Base-by-base conservation (phyloP, 2,329 filamentous ascomycete species). In the Sphaerulina populicola region DNA sequence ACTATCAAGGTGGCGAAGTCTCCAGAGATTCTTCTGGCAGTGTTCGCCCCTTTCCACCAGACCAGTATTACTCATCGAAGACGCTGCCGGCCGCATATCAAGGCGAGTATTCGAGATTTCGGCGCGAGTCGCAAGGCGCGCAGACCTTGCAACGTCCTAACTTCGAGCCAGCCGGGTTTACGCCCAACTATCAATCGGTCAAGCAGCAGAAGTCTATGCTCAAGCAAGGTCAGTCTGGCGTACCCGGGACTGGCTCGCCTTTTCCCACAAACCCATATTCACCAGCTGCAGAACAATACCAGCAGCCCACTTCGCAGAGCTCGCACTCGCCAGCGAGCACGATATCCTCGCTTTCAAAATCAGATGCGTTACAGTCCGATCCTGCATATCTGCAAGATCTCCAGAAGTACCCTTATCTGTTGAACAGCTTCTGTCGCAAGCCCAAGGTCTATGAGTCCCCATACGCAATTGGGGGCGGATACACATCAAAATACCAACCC, bases 371-470 rank as follows among this genome's bases (percentile, higher is more conserved):
- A 56, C 58, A 68, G 60, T 60, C 66, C 31, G 64, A 62, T 14
- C 61, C 58, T 15, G 63, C 59, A 49, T 74, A 73, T 55, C 57
- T 74, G 57, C 61, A 65, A 59, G 69, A 72, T 55, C 59, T 74
- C 38, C 66, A 68, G 58, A 68, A 70, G 51, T 74, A 72, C 54
- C 72, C 72, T 9, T 74, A 74, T 57, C 64, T 74, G 31, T 66
- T 66, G 51, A 72, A 73, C 54, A 68, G 69, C 48, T 73, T 70
- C 60, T 67, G 71, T 44, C 65, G 71, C 53, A 65, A 69, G 62
- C 68, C 69, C 56, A 70, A 71, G 61, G 68, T 68, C 62, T 74
- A 75, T 64, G 67, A 71, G 48, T 74, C 71, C 55, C 72, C 72
- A 52, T 74, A 74, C 60, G 66, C 69, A 57, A 65, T 66, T 46